Percentiles rank a stretch among this genome's conserved stretches.
phyloP scores from a whole-genome alignment of 108 stramenopile species.

The Pseudonitzschia multiseries region DNA sequence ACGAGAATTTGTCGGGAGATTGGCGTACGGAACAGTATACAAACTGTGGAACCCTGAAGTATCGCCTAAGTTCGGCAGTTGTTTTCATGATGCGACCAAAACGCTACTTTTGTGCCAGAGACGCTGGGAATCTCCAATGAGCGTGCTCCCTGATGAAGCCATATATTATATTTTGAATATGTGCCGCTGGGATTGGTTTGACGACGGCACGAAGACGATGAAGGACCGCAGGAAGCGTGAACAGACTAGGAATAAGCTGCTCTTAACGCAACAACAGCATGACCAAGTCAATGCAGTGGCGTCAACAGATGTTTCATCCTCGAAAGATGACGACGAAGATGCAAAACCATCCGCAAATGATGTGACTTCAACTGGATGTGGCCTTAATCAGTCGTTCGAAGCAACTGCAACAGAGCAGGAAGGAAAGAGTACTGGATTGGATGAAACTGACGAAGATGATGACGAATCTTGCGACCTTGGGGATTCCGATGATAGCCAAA shows the following conservation, averaged over 20 bases:
- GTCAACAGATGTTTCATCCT: constrained; percentile 11
- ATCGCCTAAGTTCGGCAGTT: constrained; percentile 56
- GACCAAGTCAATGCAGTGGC: constrained; percentile 22
- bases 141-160: constrained; percentile 76
- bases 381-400: not conserved
- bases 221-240: constrained; percentile 31
- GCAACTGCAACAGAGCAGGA: not conserved
- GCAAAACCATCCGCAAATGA: constrained; percentile 12
- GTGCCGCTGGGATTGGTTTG: constrained; percentile 87
- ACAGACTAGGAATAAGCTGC: constrained; percentile 24
- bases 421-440: constrained; percentile 15
- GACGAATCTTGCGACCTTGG: not conserved
- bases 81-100: constrained; percentile 50
- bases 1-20: constrained; percentile 77
- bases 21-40: constrained; percentile 78
- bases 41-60: constrained; percentile 77
- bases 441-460: constrained; percentile 48
- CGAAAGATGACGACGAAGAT: constrained; percentile 21
- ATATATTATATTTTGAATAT: constrained; percentile 89
- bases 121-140: constrained; percentile 59
- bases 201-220: constrained; percentile 55
- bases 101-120: constrained; percentile 72
- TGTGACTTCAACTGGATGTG: not conserved
- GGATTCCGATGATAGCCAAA: constrained; percentile 31
- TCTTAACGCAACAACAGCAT: constrained; percentile 25